Evolutionary conservation across 2,329 filamentous ascomycete genomes (phyloP).

Genomic region (Harringtonia aguacate): DNA sequence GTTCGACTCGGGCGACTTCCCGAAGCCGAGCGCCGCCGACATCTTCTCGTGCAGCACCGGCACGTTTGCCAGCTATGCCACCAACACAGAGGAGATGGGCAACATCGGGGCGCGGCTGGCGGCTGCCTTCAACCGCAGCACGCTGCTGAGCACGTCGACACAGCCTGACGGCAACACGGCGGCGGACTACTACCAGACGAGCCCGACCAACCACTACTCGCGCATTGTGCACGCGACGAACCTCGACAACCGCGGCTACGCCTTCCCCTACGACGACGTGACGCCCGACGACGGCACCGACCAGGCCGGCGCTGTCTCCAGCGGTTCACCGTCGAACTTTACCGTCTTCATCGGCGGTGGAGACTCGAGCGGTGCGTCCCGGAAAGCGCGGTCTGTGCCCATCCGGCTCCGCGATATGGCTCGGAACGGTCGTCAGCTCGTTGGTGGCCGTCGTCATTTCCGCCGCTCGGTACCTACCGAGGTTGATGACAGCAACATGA

Average conservation of each 20-base stretch:
- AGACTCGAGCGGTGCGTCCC: background rate
- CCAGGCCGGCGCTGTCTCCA: slow-evolving; percentile 52
- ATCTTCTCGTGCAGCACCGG: slow-evolving; percentile 45
- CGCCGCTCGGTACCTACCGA: slow-evolving; percentile 7
- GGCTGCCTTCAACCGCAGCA: slow-evolving; percentile 66
- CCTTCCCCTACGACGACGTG: slow-evolving; percentile 64
- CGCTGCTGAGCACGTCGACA: slow-evolving; percentile 41
- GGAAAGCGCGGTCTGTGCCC: slow-evolving; percentile 2
- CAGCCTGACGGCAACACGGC: slow-evolving; percentile 38
- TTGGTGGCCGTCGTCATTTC: slow-evolving; percentile 6
- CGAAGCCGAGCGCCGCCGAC: slow-evolving; percentile 34
- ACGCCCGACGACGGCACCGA: slow-evolving; percentile 40
- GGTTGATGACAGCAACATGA: background rate
- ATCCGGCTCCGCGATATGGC: slow-evolving; percentile 11
- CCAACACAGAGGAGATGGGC: slow-evolving; percentile 34
- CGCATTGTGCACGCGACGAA: slow-evolving; percentile 52
- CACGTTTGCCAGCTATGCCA: slow-evolving; percentile 37
- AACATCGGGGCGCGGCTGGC: slow-evolving; percentile 64
- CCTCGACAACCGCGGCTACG: slow-evolving; percentile 52
- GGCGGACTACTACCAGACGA: slow-evolving; percentile 45
- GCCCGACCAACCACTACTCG: slow-evolving; percentile 55
- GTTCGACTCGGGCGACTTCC: slow-evolving; percentile 31
- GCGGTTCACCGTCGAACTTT: slow-evolving; percentile 37
- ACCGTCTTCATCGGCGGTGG: slow-evolving; percentile 12
- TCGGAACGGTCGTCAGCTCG: slow-evolving; percentile 9